These are phyloP conservation scores for Phytopythium kandeliae DNA, from an alignment of 352 stramenopile genomes.

Conservation along the genomic window DNA sequence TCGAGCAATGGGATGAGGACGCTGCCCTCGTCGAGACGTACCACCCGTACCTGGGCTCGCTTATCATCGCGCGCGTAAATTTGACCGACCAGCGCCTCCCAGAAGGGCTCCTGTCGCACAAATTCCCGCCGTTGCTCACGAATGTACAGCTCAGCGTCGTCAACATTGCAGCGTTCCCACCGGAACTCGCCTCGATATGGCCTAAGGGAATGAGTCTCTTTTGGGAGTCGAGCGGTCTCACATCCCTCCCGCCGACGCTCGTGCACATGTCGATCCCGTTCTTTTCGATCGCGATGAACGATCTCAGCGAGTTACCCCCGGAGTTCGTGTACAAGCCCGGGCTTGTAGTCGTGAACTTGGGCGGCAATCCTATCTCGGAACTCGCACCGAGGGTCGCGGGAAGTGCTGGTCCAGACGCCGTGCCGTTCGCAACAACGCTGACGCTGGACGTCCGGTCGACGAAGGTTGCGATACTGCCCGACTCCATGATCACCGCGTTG, in stretches of 20 bases:
- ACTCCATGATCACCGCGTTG: not conserved
- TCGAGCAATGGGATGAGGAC: constrained; percentile 17
- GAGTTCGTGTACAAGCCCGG: not conserved
- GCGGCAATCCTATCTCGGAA: constrained; percentile 19
- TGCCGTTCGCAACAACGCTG: constrained; percentile 9
- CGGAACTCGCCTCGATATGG: constrained; percentile 27
- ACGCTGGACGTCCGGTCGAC: constrained; percentile 8
- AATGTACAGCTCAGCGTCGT: constrained; percentile 36
- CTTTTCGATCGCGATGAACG: constrained; percentile 16
- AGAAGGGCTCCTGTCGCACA: constrained; percentile 16
- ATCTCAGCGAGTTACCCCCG: not conserved
- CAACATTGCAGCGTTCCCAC: constrained; percentile 24
- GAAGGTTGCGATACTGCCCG: constrained; percentile 13
- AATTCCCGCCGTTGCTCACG: constrained; percentile 22
- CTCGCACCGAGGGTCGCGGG: constrained; percentile 11
- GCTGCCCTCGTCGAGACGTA: constrained; percentile 15
- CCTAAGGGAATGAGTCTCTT: constrained; percentile 5
- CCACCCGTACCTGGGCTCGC: constrained; percentile 19
- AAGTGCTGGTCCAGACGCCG: constrained; percentile 3
- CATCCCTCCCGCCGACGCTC: constrained; percentile 8
- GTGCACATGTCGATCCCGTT: constrained; percentile 10
- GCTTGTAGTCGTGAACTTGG: not conserved
- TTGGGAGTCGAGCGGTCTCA: constrained; percentile 18
- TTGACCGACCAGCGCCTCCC: constrained; percentile 24
- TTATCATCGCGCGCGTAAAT: constrained; percentile 25